Evolutionary conservation across 306 rosid species (phyloP).

Genomic region (Quercus wislizeni): DNA sequence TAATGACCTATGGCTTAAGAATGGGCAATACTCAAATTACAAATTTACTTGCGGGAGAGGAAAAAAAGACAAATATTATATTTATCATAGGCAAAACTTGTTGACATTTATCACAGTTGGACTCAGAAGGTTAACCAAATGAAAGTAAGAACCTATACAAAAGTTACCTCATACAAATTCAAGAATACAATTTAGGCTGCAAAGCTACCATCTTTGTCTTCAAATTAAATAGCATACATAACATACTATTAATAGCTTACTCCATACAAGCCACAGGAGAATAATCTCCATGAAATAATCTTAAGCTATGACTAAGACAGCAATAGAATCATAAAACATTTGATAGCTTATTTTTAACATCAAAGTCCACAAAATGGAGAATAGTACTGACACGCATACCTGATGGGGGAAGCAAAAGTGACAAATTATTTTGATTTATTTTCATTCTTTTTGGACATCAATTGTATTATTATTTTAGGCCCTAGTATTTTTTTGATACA

Average conservation of each 20-base stretch:
- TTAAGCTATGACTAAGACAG: background rate
- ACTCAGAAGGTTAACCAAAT: background rate
- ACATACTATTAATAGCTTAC: background rate
- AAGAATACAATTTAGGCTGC: slow-evolving; percentile 3
- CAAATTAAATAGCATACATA: slow-evolving; percentile 1
- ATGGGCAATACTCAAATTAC: no score
- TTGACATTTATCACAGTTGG: background rate
- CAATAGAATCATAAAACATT: background rate
- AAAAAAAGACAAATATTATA: background rate
- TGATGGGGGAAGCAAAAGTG: no score
- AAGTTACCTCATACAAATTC: background rate
- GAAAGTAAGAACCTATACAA: background rate
- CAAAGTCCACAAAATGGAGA: background rate
- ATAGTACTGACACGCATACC: background rate
- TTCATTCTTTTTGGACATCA: no score
- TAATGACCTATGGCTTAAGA: background rate
- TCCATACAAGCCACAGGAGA: background rate
- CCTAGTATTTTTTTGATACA: no score
- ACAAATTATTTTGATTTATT: no score
- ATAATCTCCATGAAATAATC: background rate
- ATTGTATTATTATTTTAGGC: no score
- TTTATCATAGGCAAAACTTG: background rate
- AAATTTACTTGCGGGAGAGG: background rate
- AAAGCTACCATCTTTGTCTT: background rate
- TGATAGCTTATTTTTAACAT: background rate